Percentiles rank a stretch among this genome's conserved stretches.
These are phyloP conservation scores for Linum tenue DNA, from an alignment of 345 rosid genomes.

Conservation along the genomic window DNA sequence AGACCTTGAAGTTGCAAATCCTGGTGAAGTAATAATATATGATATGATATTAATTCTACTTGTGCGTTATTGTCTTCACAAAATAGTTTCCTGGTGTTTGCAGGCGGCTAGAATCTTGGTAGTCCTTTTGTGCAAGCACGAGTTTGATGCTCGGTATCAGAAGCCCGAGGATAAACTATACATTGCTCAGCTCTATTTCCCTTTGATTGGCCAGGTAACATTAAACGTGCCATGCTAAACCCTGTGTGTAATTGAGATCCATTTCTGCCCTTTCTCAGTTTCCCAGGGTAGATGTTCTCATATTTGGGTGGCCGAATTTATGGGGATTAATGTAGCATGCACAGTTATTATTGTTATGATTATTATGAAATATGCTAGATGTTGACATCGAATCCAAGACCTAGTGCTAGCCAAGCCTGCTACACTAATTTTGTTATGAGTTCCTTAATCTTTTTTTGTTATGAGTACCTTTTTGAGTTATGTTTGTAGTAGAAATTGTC, in stretches of 20 bases:
- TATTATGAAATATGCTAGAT: no score
- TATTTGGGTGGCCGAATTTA: neutral
- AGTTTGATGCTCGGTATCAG: slow-evolving; percentile 94
- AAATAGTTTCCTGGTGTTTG: slow-evolving; percentile 16
- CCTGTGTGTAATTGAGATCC: neutral
- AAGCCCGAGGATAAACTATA: slow-evolving; percentile 98
- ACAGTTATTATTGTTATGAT: no score
- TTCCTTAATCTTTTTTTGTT: no score
- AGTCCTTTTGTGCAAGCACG: slow-evolving; percentile 88
- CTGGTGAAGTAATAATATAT: neutral
- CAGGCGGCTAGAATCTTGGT: slow-evolving; percentile 96
- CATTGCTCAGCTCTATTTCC: slow-evolving; percentile 87
- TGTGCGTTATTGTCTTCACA: neutral
- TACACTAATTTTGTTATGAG: no score
- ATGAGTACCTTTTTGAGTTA: no score
- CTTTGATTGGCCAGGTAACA: slow-evolving; percentile 85
- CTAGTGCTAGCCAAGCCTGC: no score
- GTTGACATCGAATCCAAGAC: no score
- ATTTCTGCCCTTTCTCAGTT: neutral
- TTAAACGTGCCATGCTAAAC: slow-evolving; percentile 1
- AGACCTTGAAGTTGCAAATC: neutral
- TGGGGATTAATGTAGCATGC: neutral
- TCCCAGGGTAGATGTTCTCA: neutral
- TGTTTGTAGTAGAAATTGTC: no score
- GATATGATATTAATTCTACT: neutral